phyloP scores from a whole-genome alignment of 768 basidiomycete genomes.

The Epithele typhae region DNA sequence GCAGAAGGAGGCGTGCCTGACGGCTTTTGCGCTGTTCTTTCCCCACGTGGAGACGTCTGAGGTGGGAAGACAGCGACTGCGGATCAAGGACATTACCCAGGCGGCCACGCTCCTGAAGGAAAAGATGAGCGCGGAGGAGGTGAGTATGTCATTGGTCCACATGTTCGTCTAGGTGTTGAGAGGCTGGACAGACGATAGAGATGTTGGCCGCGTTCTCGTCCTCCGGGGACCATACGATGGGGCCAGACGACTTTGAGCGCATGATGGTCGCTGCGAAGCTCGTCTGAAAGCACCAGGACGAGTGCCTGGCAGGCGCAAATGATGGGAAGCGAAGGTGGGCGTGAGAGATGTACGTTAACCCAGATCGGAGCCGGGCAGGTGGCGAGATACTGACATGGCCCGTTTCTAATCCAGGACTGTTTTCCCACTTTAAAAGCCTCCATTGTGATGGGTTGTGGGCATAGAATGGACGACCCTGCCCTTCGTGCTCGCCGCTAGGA shows the following conservation, averaged over 20 bases:
- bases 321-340: no score
- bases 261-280: conserved; percentile 70
- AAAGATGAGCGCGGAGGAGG: conserved; percentile 72
- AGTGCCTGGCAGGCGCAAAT: no score
- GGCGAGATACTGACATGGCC: no score
- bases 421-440: no score
- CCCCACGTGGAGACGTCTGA: conserved; percentile 44
- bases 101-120: conserved; percentile 64
- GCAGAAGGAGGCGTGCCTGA: conserved; percentile 50
- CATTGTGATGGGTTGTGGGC: no score
- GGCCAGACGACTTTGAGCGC: conserved; percentile 61
- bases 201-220: conserved; percentile 79
- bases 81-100: conserved; percentile 60
- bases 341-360: no score
- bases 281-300: conserved; percentile 26
- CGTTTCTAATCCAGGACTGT: no score
- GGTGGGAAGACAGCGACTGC: conserved; percentile 50
- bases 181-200: conserved; percentile 65
- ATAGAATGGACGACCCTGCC: no score
- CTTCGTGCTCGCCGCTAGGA: no score
- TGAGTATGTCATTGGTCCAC: conserved; percentile 29
- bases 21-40: conserved; percentile 73
- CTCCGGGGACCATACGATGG: conserved; percentile 63
- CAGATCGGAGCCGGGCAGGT: no score
- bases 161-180: conserved; percentile 1